Evolutionary conservation across 1,139 yeast genomes (phyloP), one percentile per base, ranked within the genome.

Genomic region (Wickerhamomyces sp.): DNA sequence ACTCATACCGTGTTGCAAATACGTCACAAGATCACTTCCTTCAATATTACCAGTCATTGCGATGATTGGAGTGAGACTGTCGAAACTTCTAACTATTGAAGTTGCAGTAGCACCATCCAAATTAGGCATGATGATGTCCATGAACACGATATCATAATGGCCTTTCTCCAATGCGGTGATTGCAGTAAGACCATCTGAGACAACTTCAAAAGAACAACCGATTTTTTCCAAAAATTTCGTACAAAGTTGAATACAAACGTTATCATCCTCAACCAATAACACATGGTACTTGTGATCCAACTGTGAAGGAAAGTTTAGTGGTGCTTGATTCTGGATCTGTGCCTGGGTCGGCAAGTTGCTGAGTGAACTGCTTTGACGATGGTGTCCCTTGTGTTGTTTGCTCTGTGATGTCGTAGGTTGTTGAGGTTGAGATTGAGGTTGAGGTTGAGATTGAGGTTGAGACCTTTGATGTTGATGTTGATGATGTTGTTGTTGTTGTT

Each of bases 81-180:
- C 95, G 55, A 85, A 85, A 15, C 83, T 77, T 45, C 96, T 69
- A 39, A 89, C 87, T 28, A 87, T 78, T 33, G 87, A 79, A 3
- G 96, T 82, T 2, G 96, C 95, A 2, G 94, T 81, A 7, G 95
- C 94, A 31, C 97, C 97, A 57, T 89, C 96, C 37, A 89, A 64
- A 55, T 85, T 85, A 3, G 96, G 96, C 91, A 89, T 84, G 17
- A 89, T 94, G 35, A 85, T 86, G 60, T 88, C 96, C 95, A 89
- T 87, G 35, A 89, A 63, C 2, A 89, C 94, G 40, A 88, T 64
- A 57, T 88, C 95, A 54, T 82, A 88, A 49, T 78, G 75, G 24
- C 77, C 74, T 38, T 74, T 75, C 55, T 86, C 95, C 31, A 86
- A 79, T 2, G 83, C 81, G 23, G 80, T 74, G 32, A 91, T 87